Percentiles rank a stretch among this genome's conserved stretches.
phyloP scores from a whole-genome alignment of 768 basidiomycete genomes.

The Boletus subparvulus region DNA sequence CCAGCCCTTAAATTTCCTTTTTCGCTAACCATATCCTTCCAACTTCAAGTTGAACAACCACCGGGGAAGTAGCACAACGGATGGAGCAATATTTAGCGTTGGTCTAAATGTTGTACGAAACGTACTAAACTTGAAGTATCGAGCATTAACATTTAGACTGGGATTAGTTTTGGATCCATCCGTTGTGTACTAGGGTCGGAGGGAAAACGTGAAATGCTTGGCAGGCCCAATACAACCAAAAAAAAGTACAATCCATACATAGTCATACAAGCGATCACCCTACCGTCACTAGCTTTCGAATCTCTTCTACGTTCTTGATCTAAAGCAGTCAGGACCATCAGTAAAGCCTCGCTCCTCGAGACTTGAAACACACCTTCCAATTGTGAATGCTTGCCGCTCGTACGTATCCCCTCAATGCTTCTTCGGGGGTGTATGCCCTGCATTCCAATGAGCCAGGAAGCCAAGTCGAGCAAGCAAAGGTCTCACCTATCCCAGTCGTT shows the following conservation, averaged over 20 bases:
- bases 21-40: too few relatives aligned
- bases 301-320: conserved; percentile 23
- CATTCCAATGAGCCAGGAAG: background rate
- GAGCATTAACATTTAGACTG: too few relatives aligned
- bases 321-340: conserved; percentile 2
- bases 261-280: background rate
- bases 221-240: background rate
- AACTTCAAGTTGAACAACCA: too few relatives aligned
- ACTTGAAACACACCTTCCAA: conserved; percentile 49
- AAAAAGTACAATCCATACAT: background rate
- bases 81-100: too few relatives aligned
- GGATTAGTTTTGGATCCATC: too few relatives aligned
- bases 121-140: too few relatives aligned
- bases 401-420: conserved; percentile 63
- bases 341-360: background rate
- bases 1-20: background rate
- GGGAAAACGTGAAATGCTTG: background rate
- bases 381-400: conserved; percentile 63
- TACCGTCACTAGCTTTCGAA: conserved; percentile 19
- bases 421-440: conserved; percentile 47
- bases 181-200: too few relatives aligned
- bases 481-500: conserved; percentile 48
- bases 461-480: background rate
- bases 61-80: too few relatives aligned
- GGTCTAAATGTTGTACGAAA: too few relatives aligned